These are phyloP conservation scores for Arachis hypogaea DNA, from an alignment of 306 rosid species.

Conservation along the genomic window DNA sequence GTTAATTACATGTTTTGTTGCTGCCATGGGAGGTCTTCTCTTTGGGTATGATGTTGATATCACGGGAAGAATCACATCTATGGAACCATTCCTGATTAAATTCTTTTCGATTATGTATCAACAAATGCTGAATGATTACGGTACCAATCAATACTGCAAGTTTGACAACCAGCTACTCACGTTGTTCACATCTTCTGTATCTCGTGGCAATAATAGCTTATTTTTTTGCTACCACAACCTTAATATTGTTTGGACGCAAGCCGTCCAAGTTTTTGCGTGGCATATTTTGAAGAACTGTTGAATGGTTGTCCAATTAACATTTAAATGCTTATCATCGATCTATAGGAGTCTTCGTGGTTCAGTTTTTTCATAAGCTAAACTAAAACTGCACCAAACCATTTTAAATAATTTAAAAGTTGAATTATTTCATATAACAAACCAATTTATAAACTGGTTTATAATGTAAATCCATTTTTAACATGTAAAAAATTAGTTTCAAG, in stretches of 20 bases:
- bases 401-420: too few relatives aligned
- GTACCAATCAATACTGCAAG: constrained; percentile 17
- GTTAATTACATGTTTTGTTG: constrained; percentile 36
- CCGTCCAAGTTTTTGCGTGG: constrained; percentile 36
- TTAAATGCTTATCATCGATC: constrained; percentile 43
- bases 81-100: constrained; percentile 34
- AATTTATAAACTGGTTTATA: too few relatives aligned
- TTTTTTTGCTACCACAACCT: constrained; percentile 29
- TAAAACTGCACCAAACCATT: too few relatives aligned
- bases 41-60: constrained; percentile 43
- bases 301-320: constrained; percentile 20
- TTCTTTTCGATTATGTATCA: constrained; percentile 21
- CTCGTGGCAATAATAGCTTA: constrained; percentile 35
- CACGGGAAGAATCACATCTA: constrained; percentile 38
- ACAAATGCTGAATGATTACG: constrained; percentile 10
- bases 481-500: too few relatives aligned
- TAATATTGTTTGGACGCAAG: constrained; percentile 33
- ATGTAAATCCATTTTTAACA: too few relatives aligned
- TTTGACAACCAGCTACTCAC: constrained; percentile 30
- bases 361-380: too few relatives aligned
- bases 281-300: constrained; percentile 32
- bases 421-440: too few relatives aligned
- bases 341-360: too few relatives aligned
- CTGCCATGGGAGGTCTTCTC: constrained; percentile 43
- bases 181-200: constrained; percentile 39